These are phyloP conservation scores for Scutellaria baicalensis DNA, from an alignment of 257 asterid species.

Conservation along the genomic window DNA sequence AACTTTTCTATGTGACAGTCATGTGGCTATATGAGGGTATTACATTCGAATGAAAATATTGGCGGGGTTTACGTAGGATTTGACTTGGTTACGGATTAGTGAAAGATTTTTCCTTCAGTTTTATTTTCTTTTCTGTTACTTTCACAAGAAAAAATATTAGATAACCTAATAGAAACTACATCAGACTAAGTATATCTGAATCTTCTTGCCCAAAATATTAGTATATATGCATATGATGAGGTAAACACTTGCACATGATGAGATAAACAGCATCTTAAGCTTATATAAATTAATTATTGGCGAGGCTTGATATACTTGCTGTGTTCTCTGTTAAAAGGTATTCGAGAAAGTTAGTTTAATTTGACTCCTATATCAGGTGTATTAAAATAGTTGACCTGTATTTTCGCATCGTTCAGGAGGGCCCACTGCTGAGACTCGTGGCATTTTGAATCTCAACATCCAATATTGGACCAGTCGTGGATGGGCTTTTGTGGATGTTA, in stretches of 20 bases:
- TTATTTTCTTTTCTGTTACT: background rate
- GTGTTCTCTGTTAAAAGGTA: background rate
- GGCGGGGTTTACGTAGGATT: background rate
- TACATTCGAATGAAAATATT: background rate
- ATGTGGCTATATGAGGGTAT: background rate
- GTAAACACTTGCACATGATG: background rate
- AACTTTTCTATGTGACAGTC: background rate
- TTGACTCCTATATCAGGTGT: background rate
- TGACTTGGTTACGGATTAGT: background rate
- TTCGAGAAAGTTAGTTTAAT: background rate
- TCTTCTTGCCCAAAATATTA: background rate
- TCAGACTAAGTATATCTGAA: background rate
- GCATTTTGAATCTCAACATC: slow-evolving; percentile 63
- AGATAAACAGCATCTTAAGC: background rate
- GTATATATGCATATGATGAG: background rate
- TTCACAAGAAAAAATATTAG: background rate
- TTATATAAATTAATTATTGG: background rate
- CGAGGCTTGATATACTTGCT: background rate
- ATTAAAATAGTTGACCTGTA: background rate
- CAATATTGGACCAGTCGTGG: slow-evolving; percentile 99
- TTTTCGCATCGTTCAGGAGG: slow-evolving; percentile 52
- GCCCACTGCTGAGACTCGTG: slow-evolving; percentile 93
- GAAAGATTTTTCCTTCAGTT: slow-evolving; percentile 6
- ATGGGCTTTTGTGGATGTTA: slow-evolving; percentile 97
- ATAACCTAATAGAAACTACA: background rate